Percentiles rank a stretch among this genome's conserved stretches.
These are phyloP conservation scores for Amanita pseudoporphyria DNA, from an alignment of 768 basidiomycete genomes.

Conservation along the genomic window DNA sequence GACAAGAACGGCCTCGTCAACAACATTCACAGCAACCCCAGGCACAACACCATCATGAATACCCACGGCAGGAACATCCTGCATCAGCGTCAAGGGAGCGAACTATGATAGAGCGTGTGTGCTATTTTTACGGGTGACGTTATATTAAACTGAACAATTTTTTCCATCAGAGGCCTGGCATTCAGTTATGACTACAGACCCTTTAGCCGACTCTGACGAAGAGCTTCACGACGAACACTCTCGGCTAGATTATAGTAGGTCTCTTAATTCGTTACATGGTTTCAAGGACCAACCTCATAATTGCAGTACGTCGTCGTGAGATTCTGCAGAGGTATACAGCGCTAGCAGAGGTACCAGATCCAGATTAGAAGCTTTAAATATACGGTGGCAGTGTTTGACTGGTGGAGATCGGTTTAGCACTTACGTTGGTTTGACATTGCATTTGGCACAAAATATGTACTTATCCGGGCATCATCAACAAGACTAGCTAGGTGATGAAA, in stretches of 20 bases:
- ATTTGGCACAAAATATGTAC: background rate
- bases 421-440: background rate
- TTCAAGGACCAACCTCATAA: background rate
- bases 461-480: background rate
- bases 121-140: slow-evolving; percentile 1
- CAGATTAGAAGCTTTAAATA: background rate
- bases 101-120: slow-evolving; percentile 40
- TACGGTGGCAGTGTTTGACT: too few relatives aligned
- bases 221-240: slow-evolving; percentile 57
- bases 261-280: background rate
- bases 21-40: slow-evolving; percentile 11
- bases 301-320: slow-evolving; percentile 2
- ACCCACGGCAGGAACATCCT: slow-evolving; percentile 8
- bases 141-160: slow-evolving; percentile 5
- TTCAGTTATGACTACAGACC: slow-evolving; percentile 49
- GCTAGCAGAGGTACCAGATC: background rate
- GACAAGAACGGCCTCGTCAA: background rate
- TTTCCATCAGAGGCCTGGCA: slow-evolving; percentile 61
- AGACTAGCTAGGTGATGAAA: background rate
- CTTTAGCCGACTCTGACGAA: slow-evolving; percentile 65
- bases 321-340: slow-evolving; percentile 5
- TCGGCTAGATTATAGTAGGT: slow-evolving; percentile 57
- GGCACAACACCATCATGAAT: background rate
- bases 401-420: background rate
- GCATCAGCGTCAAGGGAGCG: slow-evolving; percentile 19